These are phyloP conservation scores for Trichosporon inkin DNA, from an alignment of 1,284 basidiomycete genomes.

Conservation along the genomic window DNA sequence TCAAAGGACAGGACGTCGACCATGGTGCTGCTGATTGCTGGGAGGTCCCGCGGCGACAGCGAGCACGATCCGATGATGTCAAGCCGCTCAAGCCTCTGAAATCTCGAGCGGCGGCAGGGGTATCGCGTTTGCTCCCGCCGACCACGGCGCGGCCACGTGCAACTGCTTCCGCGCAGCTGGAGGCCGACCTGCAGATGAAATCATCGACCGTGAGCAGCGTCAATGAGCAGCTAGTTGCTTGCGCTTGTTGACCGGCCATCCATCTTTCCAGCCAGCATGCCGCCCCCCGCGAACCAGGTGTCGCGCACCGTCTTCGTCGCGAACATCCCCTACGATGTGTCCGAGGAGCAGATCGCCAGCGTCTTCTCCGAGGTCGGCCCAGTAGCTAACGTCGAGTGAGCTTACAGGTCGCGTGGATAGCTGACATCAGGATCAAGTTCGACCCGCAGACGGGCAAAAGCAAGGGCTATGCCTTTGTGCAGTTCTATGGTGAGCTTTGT, in stretches of 20 bases:
- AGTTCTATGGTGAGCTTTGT: slow-evolving; percentile 74
- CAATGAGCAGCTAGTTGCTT: not conserved
- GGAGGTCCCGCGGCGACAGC: not conserved
- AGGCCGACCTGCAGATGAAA: not conserved
- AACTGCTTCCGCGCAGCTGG: not conserved
- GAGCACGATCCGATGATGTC: not conserved
- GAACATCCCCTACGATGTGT: slow-evolving; percentile 36
- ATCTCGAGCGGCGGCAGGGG: not conserved
- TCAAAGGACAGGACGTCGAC: slow-evolving; percentile 2
- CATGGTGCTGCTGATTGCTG: not conserved
- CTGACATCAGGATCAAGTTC: slow-evolving; percentile 71
- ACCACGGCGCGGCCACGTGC: not conserved
- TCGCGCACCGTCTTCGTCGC: slow-evolving; percentile 6
- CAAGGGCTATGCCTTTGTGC: slow-evolving; percentile 95
- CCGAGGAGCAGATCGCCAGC: slow-evolving; percentile 50
- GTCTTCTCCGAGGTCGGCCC: slow-evolving; percentile 53
- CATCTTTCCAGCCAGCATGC: not conserved
- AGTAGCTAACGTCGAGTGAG: slow-evolving; percentile 52
- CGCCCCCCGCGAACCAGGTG: slow-evolving; percentile 2
- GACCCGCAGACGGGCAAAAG: slow-evolving; percentile 93
- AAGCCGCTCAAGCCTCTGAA: not conserved
- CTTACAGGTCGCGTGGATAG: not conserved
- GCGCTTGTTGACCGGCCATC: not conserved
- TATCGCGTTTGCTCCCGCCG: not conserved
- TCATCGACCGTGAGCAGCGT: not conserved